Base-by-base conservation (phyloP, 1,284 basidiomycete genomes). In the Volvariella volvacea region DNA sequence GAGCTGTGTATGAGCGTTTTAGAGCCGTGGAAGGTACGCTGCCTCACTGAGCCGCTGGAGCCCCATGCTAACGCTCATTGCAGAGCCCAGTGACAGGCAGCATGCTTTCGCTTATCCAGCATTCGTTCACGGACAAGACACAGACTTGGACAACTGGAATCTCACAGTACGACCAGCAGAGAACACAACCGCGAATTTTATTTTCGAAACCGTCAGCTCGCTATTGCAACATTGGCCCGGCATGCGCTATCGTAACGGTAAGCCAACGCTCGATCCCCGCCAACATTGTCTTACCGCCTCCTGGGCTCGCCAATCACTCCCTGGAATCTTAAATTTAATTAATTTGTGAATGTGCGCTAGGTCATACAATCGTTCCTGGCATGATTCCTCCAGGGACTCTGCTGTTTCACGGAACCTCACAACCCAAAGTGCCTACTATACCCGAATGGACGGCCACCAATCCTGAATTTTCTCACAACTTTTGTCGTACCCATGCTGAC, bases 201-300 rank as follows among this genome's bases (percentile, higher is more conserved):
- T 75, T 20, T 76, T 76, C 48, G 62, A 68, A 28, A 66, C 62
- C 0, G 63, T 70, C 4, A 62, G 54, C 46, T 64, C 67, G 1
- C 51, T 73, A 12, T 55, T 76, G 3, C 70, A 76, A 45, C 70
- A 69, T 39, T 76, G 73, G 74, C 70, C 72, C 1, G 74, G 77
- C 46, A 72, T 70, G 1, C 61, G 66, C 6, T 70, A 69, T 52
- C 63, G 68, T 32, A 76, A 76, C 52, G 72, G 70, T 67, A 43
- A 32, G 53, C 15, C n/a, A 16, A 20, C 6, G 15, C 34, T 4
- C 34, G 15, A 15, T 7, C 34, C n/a, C 15, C 12, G 6, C 12
- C 25, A 28, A 28, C 25, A 6, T 15, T 39, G 17, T 3, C 21
- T 42, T 38, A 15, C 32, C n/a, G 30, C 14, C 4, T 10, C 12